Evolutionary conservation across 2,329 filamentous ascomycete genomes (phyloP).

Genomic region (Cladophialophora immunda): DNA sequence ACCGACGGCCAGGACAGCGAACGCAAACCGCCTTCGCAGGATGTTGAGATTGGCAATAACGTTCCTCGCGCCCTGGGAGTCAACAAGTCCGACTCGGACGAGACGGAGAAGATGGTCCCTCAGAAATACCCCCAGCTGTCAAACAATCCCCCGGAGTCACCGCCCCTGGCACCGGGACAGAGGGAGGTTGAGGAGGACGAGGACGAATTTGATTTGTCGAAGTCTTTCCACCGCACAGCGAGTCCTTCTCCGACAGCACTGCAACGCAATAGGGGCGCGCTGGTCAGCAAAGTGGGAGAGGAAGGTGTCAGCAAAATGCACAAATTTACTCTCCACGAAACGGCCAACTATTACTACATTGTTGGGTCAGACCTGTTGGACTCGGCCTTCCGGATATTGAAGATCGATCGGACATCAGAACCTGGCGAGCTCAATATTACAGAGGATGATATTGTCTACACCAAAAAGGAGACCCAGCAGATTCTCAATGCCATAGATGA

Average conservation of each 20-base stretch:
- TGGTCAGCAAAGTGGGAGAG: conserved; percentile 47
- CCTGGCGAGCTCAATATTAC: conserved; percentile 80
- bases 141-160: conserved; percentile 46
- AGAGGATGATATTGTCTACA: conserved; percentile 96
- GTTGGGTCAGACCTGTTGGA: conserved; percentile 92
- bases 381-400: conserved; percentile 86
- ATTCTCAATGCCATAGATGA: conserved; percentile 94
- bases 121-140: conserved; percentile 38
- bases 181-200: conserved; percentile 51
- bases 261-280: conserved; percentile 49
- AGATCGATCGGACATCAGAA: conserved; percentile 90
- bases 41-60: conserved; percentile 9
- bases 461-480: conserved; percentile 88
- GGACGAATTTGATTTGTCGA: conserved; percentile 55
- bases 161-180: conserved; percentile 45
- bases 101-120: conserved; percentile 27
- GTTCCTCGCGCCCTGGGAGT: conserved; percentile 15
- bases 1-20: neutral
- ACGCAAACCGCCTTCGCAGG: conserved; percentile 3
- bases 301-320: conserved; percentile 75
- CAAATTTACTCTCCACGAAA: conserved; percentile 98
- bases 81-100: conserved; percentile 24
- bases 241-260: conserved; percentile 48
- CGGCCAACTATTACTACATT: conserved; percentile 89
- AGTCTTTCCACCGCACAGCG: conserved; percentile 53